Evolutionary conservation across 768 basidiomycete species (phyloP), one percentile per base, ranked within the genome.

Genomic region (Trametes cinnabarina): DNA sequence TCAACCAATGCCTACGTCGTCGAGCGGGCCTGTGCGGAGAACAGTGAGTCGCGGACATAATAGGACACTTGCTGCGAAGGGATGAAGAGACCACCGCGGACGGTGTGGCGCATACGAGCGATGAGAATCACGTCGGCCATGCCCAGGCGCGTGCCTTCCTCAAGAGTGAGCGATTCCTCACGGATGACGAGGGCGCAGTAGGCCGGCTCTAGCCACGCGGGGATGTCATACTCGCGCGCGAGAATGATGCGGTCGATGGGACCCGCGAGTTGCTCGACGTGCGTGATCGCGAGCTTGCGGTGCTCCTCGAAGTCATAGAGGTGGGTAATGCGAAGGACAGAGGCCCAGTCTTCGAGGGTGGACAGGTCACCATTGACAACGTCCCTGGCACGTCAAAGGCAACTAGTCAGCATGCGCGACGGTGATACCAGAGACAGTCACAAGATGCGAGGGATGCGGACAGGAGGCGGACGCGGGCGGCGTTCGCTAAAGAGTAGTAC

Each of bases 271-370:
- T 19, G 41, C 10, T 54, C 48, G 14, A 74, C 66, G 34, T 72
- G 67, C 19, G 54, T 46, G 53, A 73, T 66, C 2, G 74, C 74
- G 40, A 72, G 66, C 35, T 43, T 40, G 37, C 69, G 65, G 46
- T 73, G 63, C 42, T 49, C 62, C 14, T 62, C 53, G 64, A 73
- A 73, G 26, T 57, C 58, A 63, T 63, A 74, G 30, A 51, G 62
- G 20, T 67, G 68, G 6, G 73, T 60, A 47, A 75, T 61, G 22
- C 63, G 60, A 40, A 75, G 68, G 48, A 74, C 68, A 22, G 70
- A 69, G 20, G 65, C 66, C 73, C 75, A 77, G 44, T 74, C 72
- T 14, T 66, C 63, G 20, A 63, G 41, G 11, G 67, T 65, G 19
- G 58, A 17, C 14, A 70, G 65, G 54, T 68, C 65, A 55, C 68